Evolutionary conservation across 805 yeast species (phyloP), one percentile per base, ranked within the genome.

Genomic region (Candida ponderosae): DNA sequence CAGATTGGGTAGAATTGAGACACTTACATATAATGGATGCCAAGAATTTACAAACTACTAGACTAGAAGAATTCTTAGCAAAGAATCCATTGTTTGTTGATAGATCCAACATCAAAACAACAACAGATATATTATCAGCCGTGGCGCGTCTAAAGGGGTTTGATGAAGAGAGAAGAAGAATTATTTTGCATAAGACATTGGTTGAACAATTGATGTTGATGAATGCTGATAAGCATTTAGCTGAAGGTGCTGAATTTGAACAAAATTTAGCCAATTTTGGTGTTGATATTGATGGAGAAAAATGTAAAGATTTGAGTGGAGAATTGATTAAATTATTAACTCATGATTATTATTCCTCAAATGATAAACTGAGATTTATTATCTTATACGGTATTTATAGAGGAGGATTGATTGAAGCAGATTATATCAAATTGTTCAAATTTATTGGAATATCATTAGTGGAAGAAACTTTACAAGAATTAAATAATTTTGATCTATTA

Each of bases 181-280:
- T 77, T 29, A 69, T 76, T 17, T 55, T 77, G 34, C 88, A 80
- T 53, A 74, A 74, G 48, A 70, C 74, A 4, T 57, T 80, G 35
- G 72, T 79, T 32, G 84, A 80, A 44, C 78, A 76, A 50, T 77
- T 89, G 52, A 65, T 84, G 58, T 70, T 67, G 20, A 59, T 70
- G 14, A 78, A 81, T 53, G 73, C 78, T 35, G 67, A 65, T 21
- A 66, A 77, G 42, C 69, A 73, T 43, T 60, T 87, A 45, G 77
- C 81, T 8, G 86, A 76, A 41, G 66, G 84, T 16, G 86, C 95
- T 1, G 93, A 85, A 44, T 70, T 88, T 40, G 97, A 93, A 59
- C 96, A 89, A 60, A 74, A 79, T 16, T 69, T 88, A 44, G 75
- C 82, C 5, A 84, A 87, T 4, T 75, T 76, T 31, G 95, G 95